Conservation (phyloP, 2,329 filamentous ascomycete genomes). For the Xylariaceae sp. region DNA sequence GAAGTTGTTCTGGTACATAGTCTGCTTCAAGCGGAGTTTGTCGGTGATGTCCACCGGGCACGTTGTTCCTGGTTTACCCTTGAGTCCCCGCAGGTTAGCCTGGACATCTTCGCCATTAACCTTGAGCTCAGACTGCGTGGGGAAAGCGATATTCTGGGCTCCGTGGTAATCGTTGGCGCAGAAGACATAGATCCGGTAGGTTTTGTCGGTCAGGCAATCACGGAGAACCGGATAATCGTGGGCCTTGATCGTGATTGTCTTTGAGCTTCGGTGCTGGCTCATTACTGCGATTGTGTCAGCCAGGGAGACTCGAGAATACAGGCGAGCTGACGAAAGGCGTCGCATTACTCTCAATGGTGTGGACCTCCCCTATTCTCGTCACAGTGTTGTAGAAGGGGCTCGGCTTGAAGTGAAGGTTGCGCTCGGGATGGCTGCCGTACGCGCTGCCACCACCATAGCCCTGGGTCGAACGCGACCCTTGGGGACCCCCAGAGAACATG, state of each 20-base stretch:
- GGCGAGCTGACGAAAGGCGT: no score
- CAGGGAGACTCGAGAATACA: not conserved
- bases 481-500: no score
- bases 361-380: constrained; percentile 54
- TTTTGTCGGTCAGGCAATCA: constrained; percentile 52
- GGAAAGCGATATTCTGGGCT: constrained; percentile 75
- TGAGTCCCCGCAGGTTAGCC: constrained; percentile 87
- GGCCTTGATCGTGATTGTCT: constrained; percentile 36
- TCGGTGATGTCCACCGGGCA: constrained; percentile 86
- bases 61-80: constrained; percentile 93
- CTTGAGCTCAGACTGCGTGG: constrained; percentile 85
- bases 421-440: constrained; percentile 5
- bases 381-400: constrained; percentile 81
- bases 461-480: no score
- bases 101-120: constrained; percentile 84
- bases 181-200: constrained; percentile 71
- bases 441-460: constrained; percentile 7
- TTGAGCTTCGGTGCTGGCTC: constrained; percentile 46
- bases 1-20: constrained; percentile 66
- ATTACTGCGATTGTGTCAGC: constrained; percentile 33
- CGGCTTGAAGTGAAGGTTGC: constrained; percentile 47
- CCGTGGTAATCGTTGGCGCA: constrained; percentile 61
- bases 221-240: constrained; percentile 46
- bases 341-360: constrained; percentile 69
- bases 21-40: constrained; percentile 59